These are phyloP conservation scores for Arabidopsis suecica DNA, from an alignment of 345 rosid species.

Conservation along the genomic window DNA sequence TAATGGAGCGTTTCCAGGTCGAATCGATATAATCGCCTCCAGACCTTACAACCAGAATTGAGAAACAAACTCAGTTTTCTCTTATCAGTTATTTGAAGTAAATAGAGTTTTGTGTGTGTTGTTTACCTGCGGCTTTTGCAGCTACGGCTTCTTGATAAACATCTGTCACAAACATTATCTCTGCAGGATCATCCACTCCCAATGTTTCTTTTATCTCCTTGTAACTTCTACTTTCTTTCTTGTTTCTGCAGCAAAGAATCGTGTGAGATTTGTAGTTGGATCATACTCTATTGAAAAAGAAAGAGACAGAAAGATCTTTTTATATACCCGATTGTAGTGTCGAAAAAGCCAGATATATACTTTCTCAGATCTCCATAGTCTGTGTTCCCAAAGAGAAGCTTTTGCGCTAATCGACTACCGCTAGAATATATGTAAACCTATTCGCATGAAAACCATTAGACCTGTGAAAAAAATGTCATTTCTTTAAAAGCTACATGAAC, in stretches of 20 bases:
- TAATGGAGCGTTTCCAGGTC: conserved; percentile 72
- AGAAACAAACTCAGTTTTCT: conserved; percentile 16
- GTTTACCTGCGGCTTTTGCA: conserved; percentile 81
- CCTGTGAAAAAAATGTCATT: background rate
- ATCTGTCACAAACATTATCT: conserved; percentile 81
- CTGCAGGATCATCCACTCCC: conserved; percentile 86
- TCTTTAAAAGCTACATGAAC: conserved; percentile 16
- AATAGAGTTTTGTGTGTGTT: conserved; percentile 11
- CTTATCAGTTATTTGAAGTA: conserved; percentile 20
- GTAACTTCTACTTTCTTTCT: conserved; percentile 77
- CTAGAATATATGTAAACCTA: conserved; percentile 97
- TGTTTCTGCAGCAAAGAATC: conserved; percentile 59
- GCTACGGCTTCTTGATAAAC: conserved; percentile 89
- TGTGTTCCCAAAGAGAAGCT: conserved; percentile 89
- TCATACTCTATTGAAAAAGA: background rate
- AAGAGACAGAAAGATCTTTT: conserved; percentile 17
- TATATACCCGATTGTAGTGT: conserved; percentile 78
- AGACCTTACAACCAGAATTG: conserved; percentile 49
- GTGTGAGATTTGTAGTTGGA: conserved; percentile 16
- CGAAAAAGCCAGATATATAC: conserved; percentile 84
- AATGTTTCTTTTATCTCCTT: conserved; percentile 71
- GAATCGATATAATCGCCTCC: conserved; percentile 64
- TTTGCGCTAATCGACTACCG: conserved; percentile 94
- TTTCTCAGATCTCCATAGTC: conserved; percentile 82
- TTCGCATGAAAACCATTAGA: background rate